Evolutionary conservation across 176 grass and related monocot genomes (phyloP).

Genomic region (Carex scoparia): DNA sequence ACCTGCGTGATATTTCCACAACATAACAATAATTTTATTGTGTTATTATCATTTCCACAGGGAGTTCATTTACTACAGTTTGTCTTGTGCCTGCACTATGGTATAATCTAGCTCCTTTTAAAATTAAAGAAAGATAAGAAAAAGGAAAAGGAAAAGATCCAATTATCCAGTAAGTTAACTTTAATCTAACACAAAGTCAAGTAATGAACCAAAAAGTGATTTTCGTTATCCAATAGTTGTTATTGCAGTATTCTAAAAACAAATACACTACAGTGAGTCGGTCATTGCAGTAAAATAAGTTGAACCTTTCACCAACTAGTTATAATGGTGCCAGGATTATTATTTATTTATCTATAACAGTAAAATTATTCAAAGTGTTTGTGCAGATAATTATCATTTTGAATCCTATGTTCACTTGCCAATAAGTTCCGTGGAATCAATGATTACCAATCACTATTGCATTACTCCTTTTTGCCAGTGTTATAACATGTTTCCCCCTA

Average conservation of each 20-base stretch:
- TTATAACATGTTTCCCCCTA: background rate
- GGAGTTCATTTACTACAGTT: background rate
- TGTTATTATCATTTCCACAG: constrained; percentile 1
- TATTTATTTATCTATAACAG: background rate
- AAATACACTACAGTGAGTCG: background rate
- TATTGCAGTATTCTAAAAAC: background rate
- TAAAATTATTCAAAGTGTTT: background rate
- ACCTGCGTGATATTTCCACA: background rate
- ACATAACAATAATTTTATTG: background rate
- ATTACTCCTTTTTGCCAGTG: background rate
- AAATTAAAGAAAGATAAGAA: background rate
- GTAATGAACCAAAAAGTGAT: background rate
- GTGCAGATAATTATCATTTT: background rate
- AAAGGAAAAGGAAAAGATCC: background rate
- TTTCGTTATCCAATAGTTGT: background rate
- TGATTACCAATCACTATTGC: background rate
- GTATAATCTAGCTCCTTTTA: background rate
- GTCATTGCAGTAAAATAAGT: background rate
- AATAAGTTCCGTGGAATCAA: background rate
- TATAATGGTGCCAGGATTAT: background rate
- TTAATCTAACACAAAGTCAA: background rate
- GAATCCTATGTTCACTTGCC: background rate
- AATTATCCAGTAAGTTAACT: background rate
- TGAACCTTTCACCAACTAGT: background rate
- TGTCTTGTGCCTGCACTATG: background rate